These are phyloP conservation scores for Calendula officinalis DNA, from an alignment of 129 eudicot genomes.

Conservation along the genomic window DNA sequence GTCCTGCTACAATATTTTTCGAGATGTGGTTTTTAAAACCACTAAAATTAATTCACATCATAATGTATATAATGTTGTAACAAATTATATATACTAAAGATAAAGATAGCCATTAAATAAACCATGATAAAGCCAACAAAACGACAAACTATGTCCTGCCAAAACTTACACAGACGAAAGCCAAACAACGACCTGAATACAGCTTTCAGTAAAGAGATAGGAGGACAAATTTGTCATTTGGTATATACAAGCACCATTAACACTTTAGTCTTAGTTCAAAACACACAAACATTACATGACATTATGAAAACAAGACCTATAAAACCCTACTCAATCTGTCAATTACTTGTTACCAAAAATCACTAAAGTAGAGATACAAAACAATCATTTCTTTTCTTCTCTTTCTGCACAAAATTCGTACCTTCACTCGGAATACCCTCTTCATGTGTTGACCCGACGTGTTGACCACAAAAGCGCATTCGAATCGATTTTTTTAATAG, in stretches of 20 bases:
- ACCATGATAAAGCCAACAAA: too few species aligned
- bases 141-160: background rate
- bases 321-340: constrained; percentile 37
- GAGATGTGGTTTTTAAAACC: too few species aligned
- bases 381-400: background rate
- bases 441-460: constrained; percentile 14
- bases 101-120: too few species aligned
- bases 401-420: constrained; percentile 32
- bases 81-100: too few species aligned
- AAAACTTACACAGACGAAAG: constrained; percentile 10
- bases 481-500: background rate
- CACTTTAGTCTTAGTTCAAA: constrained; percentile 24
- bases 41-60: too few species aligned
- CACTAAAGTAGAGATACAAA: constrained; percentile 14
- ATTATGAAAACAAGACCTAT: constrained; percentile 30
- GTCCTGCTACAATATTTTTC: too few species aligned
- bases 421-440: constrained; percentile 25
- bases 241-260: constrained; percentile 41
- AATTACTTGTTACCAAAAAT: constrained; percentile 39
- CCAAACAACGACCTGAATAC: constrained; percentile 4
- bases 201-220: constrained; percentile 27
- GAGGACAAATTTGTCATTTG: constrained; percentile 35
- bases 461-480: constrained; percentile 11
- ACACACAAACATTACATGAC: constrained; percentile 24
- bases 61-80: too few species aligned